A percentile compares a stretch with the other conserved stretches of the same genome.
These are phyloP conservation scores for Aspergillus vadensis DNA, from an alignment of 2,329 filamentous ascomycete species.

Conservation along the genomic window DNA sequence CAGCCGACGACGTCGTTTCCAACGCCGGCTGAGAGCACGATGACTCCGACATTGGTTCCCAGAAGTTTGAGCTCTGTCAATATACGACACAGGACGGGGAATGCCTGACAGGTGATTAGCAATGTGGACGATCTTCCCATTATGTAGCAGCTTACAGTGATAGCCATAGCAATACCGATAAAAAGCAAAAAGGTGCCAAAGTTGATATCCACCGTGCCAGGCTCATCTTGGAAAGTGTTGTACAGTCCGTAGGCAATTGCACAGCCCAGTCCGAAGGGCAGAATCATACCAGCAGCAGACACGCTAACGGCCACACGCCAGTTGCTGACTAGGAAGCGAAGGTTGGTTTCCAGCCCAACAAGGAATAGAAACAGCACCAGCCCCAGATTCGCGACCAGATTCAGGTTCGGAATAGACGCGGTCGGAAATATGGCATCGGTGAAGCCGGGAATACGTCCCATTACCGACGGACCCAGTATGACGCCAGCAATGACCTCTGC, in stretches of 20 bases:
- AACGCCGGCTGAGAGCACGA: conserved; percentile 85
- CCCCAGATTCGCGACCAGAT: conserved; percentile 78
- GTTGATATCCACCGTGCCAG: conserved; percentile 57
- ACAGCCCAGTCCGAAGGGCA: conserved; percentile 81
- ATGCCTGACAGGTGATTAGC: too few species aligned
- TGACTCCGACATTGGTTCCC: conserved; percentile 78
- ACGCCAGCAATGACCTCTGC: conserved; percentile 85
- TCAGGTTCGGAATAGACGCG: conserved; percentile 72
- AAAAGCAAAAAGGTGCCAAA: conserved; percentile 72
- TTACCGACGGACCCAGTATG: conserved; percentile 80
- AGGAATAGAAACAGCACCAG: conserved; percentile 84
- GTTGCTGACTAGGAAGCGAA: conserved; percentile 74
- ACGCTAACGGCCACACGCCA: conserved; percentile 80
- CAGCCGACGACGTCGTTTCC: conserved; percentile 91
- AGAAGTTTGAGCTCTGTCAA: conserved; percentile 87
- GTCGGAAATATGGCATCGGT: conserved; percentile 73
- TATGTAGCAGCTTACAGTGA: conserved; percentile 62
- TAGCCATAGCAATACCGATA: conserved; percentile 89
- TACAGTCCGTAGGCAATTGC: conserved; percentile 82
- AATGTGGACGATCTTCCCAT: too few species aligned
- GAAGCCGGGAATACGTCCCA: conserved; percentile 84
- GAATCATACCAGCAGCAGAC: conserved; percentile 73
- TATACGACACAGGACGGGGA: conserved; percentile 92
- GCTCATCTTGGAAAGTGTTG: conserved; percentile 66
- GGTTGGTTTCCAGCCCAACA: conserved; percentile 82